phyloP scores from a whole-genome alignment of 2,329 filamentous ascomycete species.

The Massarina eburnea region DNA sequence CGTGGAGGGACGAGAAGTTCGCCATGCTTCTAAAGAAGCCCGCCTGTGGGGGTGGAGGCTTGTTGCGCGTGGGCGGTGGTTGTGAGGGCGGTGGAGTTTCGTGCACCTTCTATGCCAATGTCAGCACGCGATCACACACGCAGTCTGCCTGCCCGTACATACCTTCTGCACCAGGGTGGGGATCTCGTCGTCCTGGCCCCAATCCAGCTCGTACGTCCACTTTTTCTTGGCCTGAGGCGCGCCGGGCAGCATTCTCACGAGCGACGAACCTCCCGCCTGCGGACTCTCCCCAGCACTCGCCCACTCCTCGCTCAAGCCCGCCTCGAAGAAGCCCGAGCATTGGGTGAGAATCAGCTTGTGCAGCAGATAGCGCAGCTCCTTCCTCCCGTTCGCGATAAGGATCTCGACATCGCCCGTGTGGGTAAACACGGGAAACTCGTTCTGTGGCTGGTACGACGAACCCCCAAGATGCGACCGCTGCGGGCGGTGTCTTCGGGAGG shows the following conservation, averaged over 20 bases:
- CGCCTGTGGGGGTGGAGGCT: slow-evolving; percentile 63
- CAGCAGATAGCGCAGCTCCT: slow-evolving; percentile 82
- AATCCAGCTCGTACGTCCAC: slow-evolving; percentile 89
- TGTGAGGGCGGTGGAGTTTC: slow-evolving; percentile 40
- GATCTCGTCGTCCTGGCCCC: slow-evolving; percentile 70
- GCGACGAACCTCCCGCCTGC: slow-evolving; percentile 27
- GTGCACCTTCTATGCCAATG: slow-evolving; percentile 28
- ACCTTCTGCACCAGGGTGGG: slow-evolving; percentile 88
- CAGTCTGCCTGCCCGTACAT: slow-evolving; percentile 8
- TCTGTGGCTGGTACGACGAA: slow-evolving; percentile 67
- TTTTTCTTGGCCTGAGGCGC: slow-evolving; percentile 55
- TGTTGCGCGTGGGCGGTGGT: slow-evolving; percentile 61
- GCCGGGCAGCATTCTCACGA: slow-evolving; percentile 45
- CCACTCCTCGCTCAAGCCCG: slow-evolving; percentile 80
- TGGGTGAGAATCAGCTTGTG: slow-evolving; percentile 85
- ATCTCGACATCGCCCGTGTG: slow-evolving; percentile 94
- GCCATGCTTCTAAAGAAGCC: slow-evolving; percentile 87
- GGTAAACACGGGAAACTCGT: slow-evolving; percentile 90
- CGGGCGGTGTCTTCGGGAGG: slow-evolving; percentile 67
- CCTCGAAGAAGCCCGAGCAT: slow-evolving; percentile 92
- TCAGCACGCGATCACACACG: slow-evolving; percentile 10
- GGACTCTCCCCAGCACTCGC: slow-evolving; percentile 48
- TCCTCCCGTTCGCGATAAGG: slow-evolving; percentile 66
- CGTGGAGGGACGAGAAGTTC: slow-evolving; percentile 66
- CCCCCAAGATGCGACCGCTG: slow-evolving; percentile 80